phyloP scores from a whole-genome alignment of 2,329 filamentous ascomycete genomes.

The Fusarium torulosum region DNA sequence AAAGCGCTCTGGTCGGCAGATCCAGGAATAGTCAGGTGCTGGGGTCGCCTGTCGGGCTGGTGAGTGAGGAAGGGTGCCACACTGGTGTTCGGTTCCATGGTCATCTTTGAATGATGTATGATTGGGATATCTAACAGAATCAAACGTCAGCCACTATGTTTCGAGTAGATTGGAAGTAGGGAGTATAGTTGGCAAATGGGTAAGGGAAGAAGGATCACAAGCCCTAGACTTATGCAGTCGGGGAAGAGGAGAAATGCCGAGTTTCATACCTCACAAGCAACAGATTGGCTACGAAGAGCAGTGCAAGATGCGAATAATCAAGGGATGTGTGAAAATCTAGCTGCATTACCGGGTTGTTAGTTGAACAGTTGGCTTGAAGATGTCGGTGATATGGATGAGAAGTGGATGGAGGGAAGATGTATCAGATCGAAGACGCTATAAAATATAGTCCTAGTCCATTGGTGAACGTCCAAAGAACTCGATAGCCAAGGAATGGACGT shows the following conservation, averaged over 20 bases:
- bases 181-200: neutral
- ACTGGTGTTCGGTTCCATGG: conserved; percentile 55
- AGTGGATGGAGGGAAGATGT: neutral
- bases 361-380: neutral
- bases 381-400: neutral
- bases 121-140: conserved; percentile 44
- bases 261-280: conserved; percentile 51
- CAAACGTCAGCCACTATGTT: neutral
- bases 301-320: conserved; percentile 51
- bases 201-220: neutral
- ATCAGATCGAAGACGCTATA: neutral
- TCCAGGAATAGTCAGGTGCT: conserved; percentile 50
- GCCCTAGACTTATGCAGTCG: neutral
- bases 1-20: conserved; percentile 50
- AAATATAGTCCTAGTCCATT: neutral
- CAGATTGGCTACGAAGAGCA: conserved; percentile 51
- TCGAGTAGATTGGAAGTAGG: neutral
- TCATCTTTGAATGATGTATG: conserved; percentile 52
- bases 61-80: conserved; percentile 50
- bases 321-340: conserved; percentile 50
- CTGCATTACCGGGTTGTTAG: conserved; percentile 2
- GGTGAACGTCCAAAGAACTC: too few relatives aligned
- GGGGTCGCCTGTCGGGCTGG: conserved; percentile 49
- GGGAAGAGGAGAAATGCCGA: neutral
- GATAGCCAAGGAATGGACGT: too few relatives aligned